Evolutionary conservation across 139 green algal species (phyloP).

Genomic region (Micractinium conductrix): DNA sequence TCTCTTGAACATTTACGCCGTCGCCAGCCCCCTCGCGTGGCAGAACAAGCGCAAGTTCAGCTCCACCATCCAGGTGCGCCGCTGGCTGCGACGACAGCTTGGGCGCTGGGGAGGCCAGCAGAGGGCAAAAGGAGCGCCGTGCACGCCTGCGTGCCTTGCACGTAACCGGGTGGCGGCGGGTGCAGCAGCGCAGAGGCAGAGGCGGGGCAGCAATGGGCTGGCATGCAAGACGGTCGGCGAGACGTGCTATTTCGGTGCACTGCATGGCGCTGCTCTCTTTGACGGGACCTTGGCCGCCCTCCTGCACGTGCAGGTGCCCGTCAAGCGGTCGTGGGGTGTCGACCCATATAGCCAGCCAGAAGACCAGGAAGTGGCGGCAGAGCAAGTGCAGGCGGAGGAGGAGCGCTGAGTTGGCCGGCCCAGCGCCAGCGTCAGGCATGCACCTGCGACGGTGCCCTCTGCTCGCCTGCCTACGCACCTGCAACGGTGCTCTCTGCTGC

Average conservation of each 20-base stretch:
- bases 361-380: too few species aligned
- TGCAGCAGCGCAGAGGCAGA: not conserved
- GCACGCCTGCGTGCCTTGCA: not conserved
- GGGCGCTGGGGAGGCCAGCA: not conserved
- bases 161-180: too few species aligned
- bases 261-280: not conserved
- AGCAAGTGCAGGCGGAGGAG: not conserved
- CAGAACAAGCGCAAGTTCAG: slow-evolving; percentile 14
- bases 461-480: too few species aligned
- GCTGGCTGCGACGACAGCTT: not conserved
- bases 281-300: not conserved
- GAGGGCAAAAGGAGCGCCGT: not conserved
- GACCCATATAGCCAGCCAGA: slow-evolving; percentile 10
- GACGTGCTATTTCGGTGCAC: not conserved
- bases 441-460: too few species aligned
- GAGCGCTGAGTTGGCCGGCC: not conserved
- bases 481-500: not conserved
- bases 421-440: not conserved
- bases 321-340: not conserved
- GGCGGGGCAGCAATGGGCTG: not conserved
- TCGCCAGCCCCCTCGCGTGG: slow-evolving; percentile 1
- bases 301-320: not conserved
- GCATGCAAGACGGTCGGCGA: not conserved
- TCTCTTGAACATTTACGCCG: slow-evolving; percentile 27
- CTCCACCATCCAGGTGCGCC: slow-evolving; percentile 14